phyloP scores from a whole-genome alignment of 768 basidiomycete genomes.

The Mycena crocata region DNA sequence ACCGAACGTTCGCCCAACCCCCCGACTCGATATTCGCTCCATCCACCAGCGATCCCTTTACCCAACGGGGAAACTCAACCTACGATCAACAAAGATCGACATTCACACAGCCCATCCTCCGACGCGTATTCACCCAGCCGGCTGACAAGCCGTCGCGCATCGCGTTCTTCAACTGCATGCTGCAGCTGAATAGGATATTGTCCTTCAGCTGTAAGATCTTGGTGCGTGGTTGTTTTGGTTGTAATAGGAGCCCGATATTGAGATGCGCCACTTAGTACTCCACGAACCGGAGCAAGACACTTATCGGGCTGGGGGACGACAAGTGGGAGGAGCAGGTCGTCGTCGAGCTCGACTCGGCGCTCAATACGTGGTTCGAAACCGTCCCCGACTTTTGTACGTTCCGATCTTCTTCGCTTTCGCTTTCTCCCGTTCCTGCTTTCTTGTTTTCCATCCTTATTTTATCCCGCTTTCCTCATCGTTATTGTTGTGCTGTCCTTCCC shows the following conservation, averaged over 20 bases:
- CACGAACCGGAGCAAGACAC: conserved; percentile 64
- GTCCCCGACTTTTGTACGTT: conserved; percentile 21
- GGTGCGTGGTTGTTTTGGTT: neutral
- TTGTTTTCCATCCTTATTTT: too few relatives aligned
- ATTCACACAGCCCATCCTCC: too few relatives aligned
- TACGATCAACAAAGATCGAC: too few relatives aligned
- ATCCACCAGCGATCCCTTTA: too few relatives aligned
- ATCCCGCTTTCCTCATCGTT: too few relatives aligned
- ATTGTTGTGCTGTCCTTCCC: too few relatives aligned
- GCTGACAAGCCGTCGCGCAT: conserved; percentile 51
- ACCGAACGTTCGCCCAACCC: too few relatives aligned
- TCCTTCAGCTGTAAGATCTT: conserved; percentile 53
- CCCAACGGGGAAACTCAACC: too few relatives aligned
- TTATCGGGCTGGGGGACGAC: conserved; percentile 37
- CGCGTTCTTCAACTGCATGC: conserved; percentile 55
- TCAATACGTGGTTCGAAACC: conserved; percentile 42
- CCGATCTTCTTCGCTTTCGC: neutral
- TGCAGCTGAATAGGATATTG: conserved; percentile 43
- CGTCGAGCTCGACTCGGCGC: conserved; percentile 77
- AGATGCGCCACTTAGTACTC: conserved; percentile 61
- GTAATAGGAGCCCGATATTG: neutral
- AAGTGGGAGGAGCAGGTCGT: conserved; percentile 75
- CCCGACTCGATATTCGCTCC: too few relatives aligned
- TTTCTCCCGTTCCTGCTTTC: too few relatives aligned
- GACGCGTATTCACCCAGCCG: conserved; percentile 56